Conservation (phyloP, 805 yeast genomes). For the Candida dajiaensis region DNA sequence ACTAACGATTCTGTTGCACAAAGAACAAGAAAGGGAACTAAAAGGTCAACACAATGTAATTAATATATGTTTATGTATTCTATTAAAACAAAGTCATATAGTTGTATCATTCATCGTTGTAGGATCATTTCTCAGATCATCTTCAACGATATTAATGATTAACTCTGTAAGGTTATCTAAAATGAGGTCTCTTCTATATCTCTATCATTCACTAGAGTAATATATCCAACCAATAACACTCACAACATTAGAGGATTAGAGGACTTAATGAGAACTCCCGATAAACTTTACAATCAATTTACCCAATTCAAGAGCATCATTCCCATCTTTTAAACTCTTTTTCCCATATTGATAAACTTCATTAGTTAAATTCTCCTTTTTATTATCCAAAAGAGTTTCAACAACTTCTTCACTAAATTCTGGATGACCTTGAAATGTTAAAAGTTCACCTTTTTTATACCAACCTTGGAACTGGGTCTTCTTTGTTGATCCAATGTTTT, state of each 20-base stretch:
- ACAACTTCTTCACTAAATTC: constrained; percentile 45
- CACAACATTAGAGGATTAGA: too few relatives aligned
- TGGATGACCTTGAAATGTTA: constrained; percentile 89
- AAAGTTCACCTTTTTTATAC: constrained; percentile 40
- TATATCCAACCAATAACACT: too few relatives aligned
- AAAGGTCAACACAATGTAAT: neutral
- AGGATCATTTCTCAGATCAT: too few relatives aligned
- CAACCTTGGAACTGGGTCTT: constrained; percentile 65
- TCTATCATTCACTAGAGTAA: too few relatives aligned
- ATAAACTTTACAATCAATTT: constrained; percentile 13
- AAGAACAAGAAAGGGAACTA: neutral
- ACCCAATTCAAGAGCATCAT: constrained; percentile 9
- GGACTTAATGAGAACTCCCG: neutral
- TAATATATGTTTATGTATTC: too few relatives aligned
- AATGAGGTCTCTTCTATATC: too few relatives aligned
- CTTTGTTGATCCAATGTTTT: constrained; percentile 46
- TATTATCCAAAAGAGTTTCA: constrained; percentile 12
- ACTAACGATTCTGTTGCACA: neutral
- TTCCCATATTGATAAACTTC: neutral
- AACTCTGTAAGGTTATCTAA: too few relatives aligned
- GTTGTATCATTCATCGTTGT: too few relatives aligned
- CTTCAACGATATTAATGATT: too few relatives aligned
- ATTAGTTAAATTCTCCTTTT: constrained; percentile 2
- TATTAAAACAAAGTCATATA: too few relatives aligned
- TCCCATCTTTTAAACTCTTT: neutral